phyloP scores from a whole-genome alignment of 2,329 filamentous ascomycete species.

The Aspergillus pseudonomiae region DNA sequence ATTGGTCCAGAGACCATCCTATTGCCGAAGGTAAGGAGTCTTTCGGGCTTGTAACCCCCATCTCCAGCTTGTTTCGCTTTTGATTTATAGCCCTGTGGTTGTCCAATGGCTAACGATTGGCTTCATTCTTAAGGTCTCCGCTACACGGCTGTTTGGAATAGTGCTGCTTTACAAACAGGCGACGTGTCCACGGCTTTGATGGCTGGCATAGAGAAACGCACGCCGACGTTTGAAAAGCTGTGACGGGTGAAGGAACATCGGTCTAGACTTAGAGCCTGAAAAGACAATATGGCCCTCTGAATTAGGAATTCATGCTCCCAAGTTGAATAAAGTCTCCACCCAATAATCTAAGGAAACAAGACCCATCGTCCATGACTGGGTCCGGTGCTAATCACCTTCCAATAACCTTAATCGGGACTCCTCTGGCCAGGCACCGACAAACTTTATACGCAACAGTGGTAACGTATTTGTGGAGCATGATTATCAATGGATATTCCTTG shows the following conservation, averaged over 20 bases:
- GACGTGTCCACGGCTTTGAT: conserved; percentile 76
- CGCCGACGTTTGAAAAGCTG: conserved; percentile 84
- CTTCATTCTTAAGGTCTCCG: conserved; percentile 60
- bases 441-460: neutral
- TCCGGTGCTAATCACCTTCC: neutral
- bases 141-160: conserved; percentile 89
- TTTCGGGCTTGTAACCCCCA: neutral
- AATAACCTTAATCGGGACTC: neutral
- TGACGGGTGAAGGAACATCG: conserved; percentile 40
- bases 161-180: conserved; percentile 75
- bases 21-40: conserved; percentile 70
- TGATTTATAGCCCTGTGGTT: neutral
- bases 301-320: neutral
- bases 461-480: neutral
- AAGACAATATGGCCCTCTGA: neutral
- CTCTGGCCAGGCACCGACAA: neutral
- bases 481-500: too few relatives aligned
- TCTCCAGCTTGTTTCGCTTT: neutral
- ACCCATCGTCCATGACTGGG: neutral
- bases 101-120: neutral
- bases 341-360: neutral
- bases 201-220: conserved; percentile 76
- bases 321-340: neutral
- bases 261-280: neutral
- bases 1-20: conserved; percentile 76